Conservation (phyloP, 1,284 basidiomycete species). For the Ustilago bromivora region DNA sequence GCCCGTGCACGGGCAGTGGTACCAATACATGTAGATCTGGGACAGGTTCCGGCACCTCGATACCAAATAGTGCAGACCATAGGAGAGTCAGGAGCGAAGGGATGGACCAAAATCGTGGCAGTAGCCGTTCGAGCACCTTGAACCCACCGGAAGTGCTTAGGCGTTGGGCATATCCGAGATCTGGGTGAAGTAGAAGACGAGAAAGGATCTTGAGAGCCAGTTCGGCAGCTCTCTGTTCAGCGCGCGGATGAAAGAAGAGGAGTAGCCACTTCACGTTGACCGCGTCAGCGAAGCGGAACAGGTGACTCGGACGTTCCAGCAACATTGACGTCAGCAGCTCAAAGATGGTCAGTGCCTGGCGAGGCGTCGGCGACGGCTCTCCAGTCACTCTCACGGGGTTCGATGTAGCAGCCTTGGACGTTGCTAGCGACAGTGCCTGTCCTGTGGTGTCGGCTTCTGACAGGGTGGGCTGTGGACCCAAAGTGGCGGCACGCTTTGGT, state of each 20-base stretch:
- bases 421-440: background rate
- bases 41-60: slow-evolving; percentile 71
- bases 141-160: slow-evolving; percentile 79
- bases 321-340: slow-evolving; percentile 47
- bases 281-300: slow-evolving; percentile 40
- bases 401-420: background rate
- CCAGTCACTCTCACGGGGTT: background rate
- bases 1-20: slow-evolving; percentile 70
- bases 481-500: slow-evolving; percentile 17
- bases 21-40: slow-evolving; percentile 77
- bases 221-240: slow-evolving; percentile 40
- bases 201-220: slow-evolving; percentile 50
- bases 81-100: slow-evolving; percentile 75
- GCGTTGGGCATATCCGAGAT: slow-evolving; percentile 69
- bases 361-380: background rate
- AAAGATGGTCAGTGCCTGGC: slow-evolving; percentile 42
- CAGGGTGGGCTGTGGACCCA: background rate
- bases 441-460: too few species aligned
- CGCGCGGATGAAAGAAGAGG: slow-evolving; percentile 60
- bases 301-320: slow-evolving; percentile 45
- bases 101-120: slow-evolving; percentile 79
- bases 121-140: slow-evolving; percentile 78
- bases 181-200: slow-evolving; percentile 32
- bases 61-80: slow-evolving; percentile 76
- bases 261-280: slow-evolving; percentile 60